Evolutionary conservation across 2,329 filamentous ascomycete genomes (phyloP).

Genomic region (Proliferodiscus dingleyae): DNA sequence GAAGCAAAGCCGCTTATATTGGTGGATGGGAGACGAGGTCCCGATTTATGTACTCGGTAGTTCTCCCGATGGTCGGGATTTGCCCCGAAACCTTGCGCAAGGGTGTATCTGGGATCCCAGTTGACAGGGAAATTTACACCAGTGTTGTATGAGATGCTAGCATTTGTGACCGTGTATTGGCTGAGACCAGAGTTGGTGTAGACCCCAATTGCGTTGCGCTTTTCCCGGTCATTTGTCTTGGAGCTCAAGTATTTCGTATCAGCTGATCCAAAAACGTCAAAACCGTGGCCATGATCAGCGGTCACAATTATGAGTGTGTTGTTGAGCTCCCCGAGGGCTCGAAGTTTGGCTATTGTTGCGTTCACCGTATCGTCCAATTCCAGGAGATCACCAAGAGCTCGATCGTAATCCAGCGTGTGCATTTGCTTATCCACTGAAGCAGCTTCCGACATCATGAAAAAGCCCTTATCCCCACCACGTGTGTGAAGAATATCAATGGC

Average conservation of each 20-base stretch:
- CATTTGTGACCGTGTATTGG: constrained; percentile 61
- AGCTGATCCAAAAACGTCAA: constrained; percentile 78
- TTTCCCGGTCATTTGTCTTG: constrained; percentile 61
- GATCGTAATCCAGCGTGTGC: constrained; percentile 81
- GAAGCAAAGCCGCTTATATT: constrained; percentile 45
- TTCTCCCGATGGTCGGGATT: constrained; percentile 73
- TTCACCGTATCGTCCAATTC: constrained; percentile 81
- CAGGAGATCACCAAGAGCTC: constrained; percentile 76
- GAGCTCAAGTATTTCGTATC: constrained; percentile 72
- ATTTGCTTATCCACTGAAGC: constrained; percentile 88
- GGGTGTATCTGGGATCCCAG: constrained; percentile 80
- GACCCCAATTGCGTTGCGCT: constrained; percentile 68
- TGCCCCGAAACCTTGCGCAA: constrained; percentile 67
- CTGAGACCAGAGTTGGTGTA: constrained; percentile 71
- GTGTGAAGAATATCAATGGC: constrained; percentile 73
- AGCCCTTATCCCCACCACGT: constrained; percentile 64
- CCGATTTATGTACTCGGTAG: constrained; percentile 65
- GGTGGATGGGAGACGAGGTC: constrained; percentile 56
- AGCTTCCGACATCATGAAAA: constrained; percentile 84
- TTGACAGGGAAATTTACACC: constrained; percentile 74
- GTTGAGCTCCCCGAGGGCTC: constrained; percentile 60
- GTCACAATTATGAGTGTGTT: constrained; percentile 77
- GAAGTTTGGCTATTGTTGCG: constrained; percentile 67
- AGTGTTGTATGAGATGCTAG: constrained; percentile 62
- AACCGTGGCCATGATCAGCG: constrained; percentile 86